These are phyloP conservation scores for Aspergillus ibericus DNA, from an alignment of 2,329 filamentous ascomycete species.

Conservation along the genomic window DNA sequence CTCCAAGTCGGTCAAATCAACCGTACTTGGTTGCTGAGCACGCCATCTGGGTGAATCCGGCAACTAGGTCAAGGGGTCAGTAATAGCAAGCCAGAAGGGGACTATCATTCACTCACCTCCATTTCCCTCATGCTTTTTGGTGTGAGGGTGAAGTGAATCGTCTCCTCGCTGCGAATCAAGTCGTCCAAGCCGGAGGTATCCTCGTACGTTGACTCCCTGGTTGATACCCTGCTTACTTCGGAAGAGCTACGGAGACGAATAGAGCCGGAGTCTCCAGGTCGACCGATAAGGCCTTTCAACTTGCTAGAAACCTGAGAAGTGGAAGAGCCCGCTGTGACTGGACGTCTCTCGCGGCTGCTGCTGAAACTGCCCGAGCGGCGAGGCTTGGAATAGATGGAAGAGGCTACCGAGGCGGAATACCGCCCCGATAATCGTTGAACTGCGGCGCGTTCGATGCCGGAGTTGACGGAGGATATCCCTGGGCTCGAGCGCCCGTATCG, in stretches of 20 bases:
- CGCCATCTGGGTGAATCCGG: constrained; percentile 37
- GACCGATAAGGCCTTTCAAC: constrained; percentile 44
- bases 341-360: constrained; percentile 39
- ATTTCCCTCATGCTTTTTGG: constrained; percentile 76
- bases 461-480: constrained; percentile 24
- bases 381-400: constrained; percentile 27
- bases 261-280: constrained; percentile 30
- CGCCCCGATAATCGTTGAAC: constrained; percentile 42
- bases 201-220: constrained; percentile 40
- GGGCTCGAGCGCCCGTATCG: constrained; percentile 21
- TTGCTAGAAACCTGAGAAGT: constrained; percentile 44
- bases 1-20: constrained; percentile 41
- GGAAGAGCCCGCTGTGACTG: constrained; percentile 41
- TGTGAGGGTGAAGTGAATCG: constrained; percentile 78
- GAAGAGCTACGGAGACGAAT: constrained; percentile 37
- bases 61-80: constrained; percentile 22
- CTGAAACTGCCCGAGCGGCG: constrained; percentile 43
- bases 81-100: neutral
- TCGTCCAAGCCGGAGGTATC: constrained; percentile 73
- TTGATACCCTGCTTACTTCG: constrained; percentile 35
- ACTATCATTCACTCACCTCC: constrained; percentile 56
- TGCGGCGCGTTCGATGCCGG: constrained; percentile 38
- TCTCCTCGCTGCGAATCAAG: constrained; percentile 77
- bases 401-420: constrained; percentile 30
- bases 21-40: constrained; percentile 34